Conservation (phyloP, 345 rosid genomes). For the Eucalyptus camaldulensis region DNA sequence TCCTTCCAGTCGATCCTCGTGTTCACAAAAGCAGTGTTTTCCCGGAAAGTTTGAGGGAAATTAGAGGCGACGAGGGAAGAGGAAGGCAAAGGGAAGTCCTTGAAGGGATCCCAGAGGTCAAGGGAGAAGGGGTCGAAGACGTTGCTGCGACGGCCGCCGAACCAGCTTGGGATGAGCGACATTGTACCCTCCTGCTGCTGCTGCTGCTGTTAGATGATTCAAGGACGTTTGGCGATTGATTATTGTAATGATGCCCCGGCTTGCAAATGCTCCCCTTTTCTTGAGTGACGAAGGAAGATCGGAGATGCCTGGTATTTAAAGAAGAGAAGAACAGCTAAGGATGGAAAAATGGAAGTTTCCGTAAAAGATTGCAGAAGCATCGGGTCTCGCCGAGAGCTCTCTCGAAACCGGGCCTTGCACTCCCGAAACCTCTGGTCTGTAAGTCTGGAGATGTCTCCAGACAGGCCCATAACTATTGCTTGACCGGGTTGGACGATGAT, state of each 20-base stretch:
- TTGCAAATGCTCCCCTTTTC: neutral
- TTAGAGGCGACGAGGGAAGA: too few relatives aligned
- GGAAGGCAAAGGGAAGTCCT: too few relatives aligned
- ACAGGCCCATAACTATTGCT: neutral
- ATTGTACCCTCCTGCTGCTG: too few relatives aligned
- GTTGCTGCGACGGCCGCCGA: too few relatives aligned
- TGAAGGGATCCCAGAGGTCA: too few relatives aligned
- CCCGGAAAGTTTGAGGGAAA: too few relatives aligned
- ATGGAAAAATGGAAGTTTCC: neutral
- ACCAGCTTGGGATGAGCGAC: too few relatives aligned
- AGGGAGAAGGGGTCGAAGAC: too few relatives aligned
- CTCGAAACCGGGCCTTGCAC: neutral
- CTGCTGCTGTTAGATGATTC: neutral
- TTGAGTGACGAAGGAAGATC: fast-evolving
- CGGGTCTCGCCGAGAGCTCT: neutral
- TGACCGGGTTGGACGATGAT: too few relatives aligned
- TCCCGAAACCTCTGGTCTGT: neutral
- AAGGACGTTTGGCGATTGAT: neutral
- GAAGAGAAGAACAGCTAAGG: neutral
- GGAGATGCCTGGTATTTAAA: neutral
- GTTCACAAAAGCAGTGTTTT: too few relatives aligned
- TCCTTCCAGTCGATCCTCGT: too few relatives aligned
- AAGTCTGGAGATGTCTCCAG: neutral
- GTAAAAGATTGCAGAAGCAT: neutral
- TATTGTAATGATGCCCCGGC: fast-evolving